Percentiles rank a stretch among this genome's conserved stretches.
Conservation (phyloP, 805 yeast species). For the Saturnispora kantuleensis region DNA sequence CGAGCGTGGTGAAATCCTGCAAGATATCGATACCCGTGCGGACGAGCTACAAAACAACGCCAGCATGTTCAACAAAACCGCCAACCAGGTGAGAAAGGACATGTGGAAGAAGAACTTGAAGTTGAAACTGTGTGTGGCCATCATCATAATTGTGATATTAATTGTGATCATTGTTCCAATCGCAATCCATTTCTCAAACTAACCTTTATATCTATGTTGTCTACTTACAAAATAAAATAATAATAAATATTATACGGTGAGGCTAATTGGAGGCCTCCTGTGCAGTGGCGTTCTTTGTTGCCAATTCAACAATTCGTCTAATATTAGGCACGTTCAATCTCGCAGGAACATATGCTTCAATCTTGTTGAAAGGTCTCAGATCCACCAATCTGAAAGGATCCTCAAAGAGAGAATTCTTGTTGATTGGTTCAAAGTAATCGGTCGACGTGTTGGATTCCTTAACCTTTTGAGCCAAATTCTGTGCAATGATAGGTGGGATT, state of each 20-base stretch:
- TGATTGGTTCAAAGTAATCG: conserved; percentile 62
- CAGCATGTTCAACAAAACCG: conserved; percentile 91
- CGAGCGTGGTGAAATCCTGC: conserved; percentile 88
- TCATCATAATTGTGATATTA: conserved; percentile 64
- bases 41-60: conserved; percentile 88
- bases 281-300: conserved; percentile 70
- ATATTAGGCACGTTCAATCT: conserved; percentile 85
- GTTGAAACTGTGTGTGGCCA: conserved; percentile 85
- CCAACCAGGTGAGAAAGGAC: conserved; percentile 93
- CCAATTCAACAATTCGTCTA: conserved; percentile 80
- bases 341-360: conserved; percentile 90
- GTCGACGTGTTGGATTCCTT: conserved; percentile 46
- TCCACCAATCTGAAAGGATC: conserved; percentile 74
- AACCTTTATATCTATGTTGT: not conserved
- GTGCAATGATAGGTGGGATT: conserved; percentile 68
- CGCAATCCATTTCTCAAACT: conserved; percentile 65
- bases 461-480: conserved; percentile 72
- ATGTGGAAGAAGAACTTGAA: conserved; percentile 99
- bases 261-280: conserved; percentile 25
- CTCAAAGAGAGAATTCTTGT: conserved; percentile 65
- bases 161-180: conserved; percentile 89
- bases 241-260: not conserved
- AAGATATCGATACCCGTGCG: conserved; percentile 85
- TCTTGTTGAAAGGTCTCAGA: conserved; percentile 67
- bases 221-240: not conserved